phyloP scores from a whole-genome alignment of 192 early-diverging fungal species.

The Coemansia sp. region DNA sequence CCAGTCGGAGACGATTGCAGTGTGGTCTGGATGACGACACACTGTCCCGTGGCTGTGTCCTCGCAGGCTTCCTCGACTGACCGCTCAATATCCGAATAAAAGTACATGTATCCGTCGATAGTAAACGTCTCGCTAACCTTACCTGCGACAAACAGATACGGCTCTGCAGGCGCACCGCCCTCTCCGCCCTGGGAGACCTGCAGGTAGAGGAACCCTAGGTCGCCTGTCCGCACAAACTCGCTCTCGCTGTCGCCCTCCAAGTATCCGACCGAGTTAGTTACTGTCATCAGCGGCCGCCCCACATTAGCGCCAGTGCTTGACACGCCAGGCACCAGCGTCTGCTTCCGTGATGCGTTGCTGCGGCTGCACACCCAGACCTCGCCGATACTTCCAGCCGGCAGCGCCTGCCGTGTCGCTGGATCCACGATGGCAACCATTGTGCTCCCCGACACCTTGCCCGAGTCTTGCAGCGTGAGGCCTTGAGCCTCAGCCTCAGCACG shows the following conservation, averaged over 20 bases:
- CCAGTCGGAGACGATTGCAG: slow-evolving; percentile 14
- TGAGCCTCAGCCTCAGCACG: slow-evolving; percentile 51
- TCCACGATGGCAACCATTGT: slow-evolving; percentile 85
- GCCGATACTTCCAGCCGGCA: slow-evolving; percentile 69
- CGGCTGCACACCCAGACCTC: slow-evolving; percentile 81
- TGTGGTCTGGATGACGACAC: slow-evolving; percentile 43
- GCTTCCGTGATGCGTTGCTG: slow-evolving; percentile 45
- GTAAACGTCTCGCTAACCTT: slow-evolving; percentile 69
- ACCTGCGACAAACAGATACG: slow-evolving; percentile 78
- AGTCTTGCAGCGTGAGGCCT: slow-evolving; percentile 65
- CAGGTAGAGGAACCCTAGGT: slow-evolving; percentile 79
- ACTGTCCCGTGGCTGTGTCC: slow-evolving; percentile 29
- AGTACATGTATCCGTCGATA: slow-evolving; percentile 71
- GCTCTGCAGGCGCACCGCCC: slow-evolving; percentile 58
- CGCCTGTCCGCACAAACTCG: slow-evolving; percentile 77
- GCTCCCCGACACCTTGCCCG: slow-evolving; percentile 73
- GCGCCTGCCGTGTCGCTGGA: slow-evolving; percentile 68
- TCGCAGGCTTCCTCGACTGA: slow-evolving; percentile 69
- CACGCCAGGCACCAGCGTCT: slow-evolving; percentile 10
- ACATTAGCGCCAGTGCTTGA: background rate
- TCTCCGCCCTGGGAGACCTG: slow-evolving; percentile 57
- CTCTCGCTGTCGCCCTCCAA: slow-evolving; percentile 62
- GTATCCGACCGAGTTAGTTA: slow-evolving; percentile 21
- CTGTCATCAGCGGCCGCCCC: slow-evolving; percentile 13
- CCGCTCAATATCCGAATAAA: slow-evolving; percentile 71